A percentile compares a stretch with the other conserved stretches of the same genome.
These are phyloP conservation scores for Nitzschia palea DNA, from an alignment of 108 stramenopile species.

Conservation along the genomic window DNA sequence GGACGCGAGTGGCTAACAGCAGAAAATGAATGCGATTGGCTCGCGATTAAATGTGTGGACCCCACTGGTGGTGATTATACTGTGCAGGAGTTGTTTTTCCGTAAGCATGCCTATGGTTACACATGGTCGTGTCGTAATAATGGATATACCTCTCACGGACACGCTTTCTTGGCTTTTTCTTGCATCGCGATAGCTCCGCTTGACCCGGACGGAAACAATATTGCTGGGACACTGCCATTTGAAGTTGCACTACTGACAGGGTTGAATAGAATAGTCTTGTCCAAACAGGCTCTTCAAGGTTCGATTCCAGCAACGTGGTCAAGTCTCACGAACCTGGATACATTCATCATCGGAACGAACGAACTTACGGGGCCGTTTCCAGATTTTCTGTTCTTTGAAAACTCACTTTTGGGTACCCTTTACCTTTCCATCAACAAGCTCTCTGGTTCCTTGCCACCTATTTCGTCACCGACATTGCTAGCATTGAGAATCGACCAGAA, in stretches of 20 bases:
- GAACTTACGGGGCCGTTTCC: slow-evolving; percentile 24
- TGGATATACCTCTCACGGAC: background rate
- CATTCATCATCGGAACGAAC: slow-evolving; percentile 13
- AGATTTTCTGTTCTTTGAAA: slow-evolving; percentile 10
- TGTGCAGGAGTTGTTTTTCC: slow-evolving; percentile 18
- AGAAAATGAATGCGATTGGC: slow-evolving; percentile 35
- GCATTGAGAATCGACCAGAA: slow-evolving; percentile 57
- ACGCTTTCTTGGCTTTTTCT: background rate
- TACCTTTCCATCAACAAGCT: slow-evolving; percentile 15
- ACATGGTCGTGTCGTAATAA: too few species aligned
- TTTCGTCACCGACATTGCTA: background rate
- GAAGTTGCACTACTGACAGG: slow-evolving; percentile 22
- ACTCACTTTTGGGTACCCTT: slow-evolving; percentile 9
- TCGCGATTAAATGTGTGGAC: slow-evolving; percentile 11
- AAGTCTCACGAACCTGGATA: slow-evolving; percentile 6
- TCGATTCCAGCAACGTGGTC: slow-evolving; percentile 29
- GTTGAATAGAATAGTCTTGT: slow-evolving; percentile 13
- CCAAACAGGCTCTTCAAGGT: slow-evolving; percentile 13
- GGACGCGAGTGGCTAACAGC: slow-evolving; percentile 20
- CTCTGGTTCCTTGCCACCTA: background rate
- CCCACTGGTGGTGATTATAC: background rate
- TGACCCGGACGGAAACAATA: slow-evolving; percentile 11
- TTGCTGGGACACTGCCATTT: slow-evolving; percentile 30
- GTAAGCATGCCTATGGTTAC: slow-evolving; percentile 21
- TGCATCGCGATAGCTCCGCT: slow-evolving; percentile 2